Evolutionary conservation across 768 basidiomycete species (phyloP).

Genomic region (Russula lepida): DNA sequence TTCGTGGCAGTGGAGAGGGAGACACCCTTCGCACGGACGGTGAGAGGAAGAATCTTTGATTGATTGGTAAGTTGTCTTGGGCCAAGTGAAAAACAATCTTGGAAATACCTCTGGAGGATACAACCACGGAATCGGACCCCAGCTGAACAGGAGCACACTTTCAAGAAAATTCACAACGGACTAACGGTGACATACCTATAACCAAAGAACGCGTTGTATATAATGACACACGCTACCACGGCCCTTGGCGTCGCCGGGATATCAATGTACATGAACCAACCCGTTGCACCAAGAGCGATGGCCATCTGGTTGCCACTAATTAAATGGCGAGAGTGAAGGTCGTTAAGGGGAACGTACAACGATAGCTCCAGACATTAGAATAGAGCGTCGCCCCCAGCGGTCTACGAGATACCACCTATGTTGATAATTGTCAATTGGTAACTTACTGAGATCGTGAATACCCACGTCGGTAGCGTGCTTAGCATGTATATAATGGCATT

Average conservation of each 20-base stretch:
- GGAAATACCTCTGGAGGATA: conserved; percentile 71
- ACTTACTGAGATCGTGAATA: conserved; percentile 13
- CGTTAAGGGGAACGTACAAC: conserved; percentile 39
- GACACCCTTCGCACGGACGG: conserved; percentile 91
- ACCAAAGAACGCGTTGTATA: conserved; percentile 92
- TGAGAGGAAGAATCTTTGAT: conserved; percentile 75
- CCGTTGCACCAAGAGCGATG: conserved; percentile 65
- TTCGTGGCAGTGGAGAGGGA: conserved; percentile 89
- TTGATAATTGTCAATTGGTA: conserved; percentile 5
- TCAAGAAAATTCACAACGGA: neutral
- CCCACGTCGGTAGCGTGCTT: conserved; percentile 77
- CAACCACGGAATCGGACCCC: conserved; percentile 85
- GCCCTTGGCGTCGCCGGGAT: conserved; percentile 76
- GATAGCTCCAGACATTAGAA: conserved; percentile 79
- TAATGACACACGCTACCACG: conserved; percentile 81
- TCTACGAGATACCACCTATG: conserved; percentile 90
- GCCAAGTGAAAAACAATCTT: neutral
- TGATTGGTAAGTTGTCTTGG: conserved; percentile 3
- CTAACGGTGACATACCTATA: conserved; percentile 45
- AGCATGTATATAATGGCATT: conserved; percentile 77
- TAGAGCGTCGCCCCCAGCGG: conserved; percentile 79
- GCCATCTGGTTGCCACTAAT: conserved; percentile 53
- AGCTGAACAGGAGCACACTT: conserved; percentile 33
- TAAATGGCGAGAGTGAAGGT: neutral
- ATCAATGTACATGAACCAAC: conserved; percentile 92